Base-by-base conservation (phyloP, 1,284 basidiomycete genomes). In the Sphaerobolus stellatus region DNA sequence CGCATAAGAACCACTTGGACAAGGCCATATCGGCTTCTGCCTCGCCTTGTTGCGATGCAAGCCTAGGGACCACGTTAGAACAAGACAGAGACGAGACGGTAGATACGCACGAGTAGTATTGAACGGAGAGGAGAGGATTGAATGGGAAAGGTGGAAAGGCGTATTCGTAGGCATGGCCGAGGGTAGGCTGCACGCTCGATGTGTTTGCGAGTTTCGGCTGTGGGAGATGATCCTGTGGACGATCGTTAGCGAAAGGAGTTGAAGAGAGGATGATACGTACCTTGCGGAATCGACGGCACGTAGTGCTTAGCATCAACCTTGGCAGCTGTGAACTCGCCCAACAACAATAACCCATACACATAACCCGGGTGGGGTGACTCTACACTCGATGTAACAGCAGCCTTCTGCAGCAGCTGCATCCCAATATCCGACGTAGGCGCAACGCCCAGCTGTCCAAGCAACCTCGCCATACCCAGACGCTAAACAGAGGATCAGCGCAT, bases 1-100 rank as follows among this genome's bases (percentile, higher is more conserved):
- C 93, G 0, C 92, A 95, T 56, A 98, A 75, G 74, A 98, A 99
- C 97, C 97, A 99, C 27, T 97, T 97, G 61, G 91, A 94, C 58
- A 99, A 73, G 14, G 97, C 95, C 48, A 99, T 79, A 73, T 99
- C 97, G 2, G 94, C 93, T 69, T 98, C 94, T 1, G 92, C 78
- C 68, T 96, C 89, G 5, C 94, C 95, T 69, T 94, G 94, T 72
- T 96, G 93, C 18, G 96, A 95, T 8, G 97, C 96, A n/a, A n/a
- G n/a, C n/a, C n/a, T n/a, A n/a, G n/a, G n/a, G n/a, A n/a, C n/a
- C n/a, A n/a, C n/a, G n/a, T n/a, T n/a, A n/a, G n/a, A n/a, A n/a
- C n/a, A n/a, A n/a, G n/a, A n/a, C n/a, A n/a, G n/a, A n/a, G n/a
- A n/a, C n/a, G n/a, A n/a, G n/a, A n/a, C n/a, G n/a, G n/a, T n/a